phyloP scores from a whole-genome alignment of 495 filamentous ascomycete genomes.

The Cercophora sp. region DNA sequence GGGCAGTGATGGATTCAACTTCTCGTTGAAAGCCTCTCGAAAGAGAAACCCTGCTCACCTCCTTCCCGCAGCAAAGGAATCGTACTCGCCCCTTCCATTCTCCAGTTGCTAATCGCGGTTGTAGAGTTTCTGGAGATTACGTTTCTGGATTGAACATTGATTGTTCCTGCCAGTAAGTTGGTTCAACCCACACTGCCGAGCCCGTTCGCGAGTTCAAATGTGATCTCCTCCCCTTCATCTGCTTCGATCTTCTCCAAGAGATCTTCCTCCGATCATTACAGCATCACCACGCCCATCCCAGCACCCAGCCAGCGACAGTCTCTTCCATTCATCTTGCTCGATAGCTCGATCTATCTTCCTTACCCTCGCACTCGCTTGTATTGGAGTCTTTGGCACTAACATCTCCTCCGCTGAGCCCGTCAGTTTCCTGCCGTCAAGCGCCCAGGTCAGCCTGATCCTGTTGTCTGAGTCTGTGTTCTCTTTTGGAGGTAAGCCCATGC shows the following conservation, averaged over 20 bases:
- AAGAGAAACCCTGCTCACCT: too few relatives aligned
- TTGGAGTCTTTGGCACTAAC: slow-evolving; percentile 48
- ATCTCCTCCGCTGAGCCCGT: slow-evolving; percentile 24
- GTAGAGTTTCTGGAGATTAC: too few relatives aligned
- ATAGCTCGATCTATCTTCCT: slow-evolving; percentile 53
- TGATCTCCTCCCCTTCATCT: not conserved
- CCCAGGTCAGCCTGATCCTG: slow-evolving; percentile 13
- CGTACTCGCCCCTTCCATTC: too few relatives aligned
- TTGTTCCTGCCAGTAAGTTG: not conserved
- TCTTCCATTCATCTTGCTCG: slow-evolving; percentile 51
- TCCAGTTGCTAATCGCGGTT: too few relatives aligned
- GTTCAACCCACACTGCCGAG: too few relatives aligned
- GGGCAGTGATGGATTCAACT: too few relatives aligned
- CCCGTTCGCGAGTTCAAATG: not conserved
- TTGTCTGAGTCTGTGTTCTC: slow-evolving; percentile 1
- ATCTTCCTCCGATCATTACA: slow-evolving; percentile 49
- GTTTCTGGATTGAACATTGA: not conserved
- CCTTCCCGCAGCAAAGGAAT: too few relatives aligned
- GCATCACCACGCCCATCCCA: slow-evolving; percentile 44
- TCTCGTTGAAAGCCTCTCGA: too few relatives aligned
- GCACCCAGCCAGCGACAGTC: slow-evolving; percentile 34
- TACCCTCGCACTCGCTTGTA: slow-evolving; percentile 44
- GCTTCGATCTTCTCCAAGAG: slow-evolving; percentile 31
- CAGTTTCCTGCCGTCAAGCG: slow-evolving; percentile 23
- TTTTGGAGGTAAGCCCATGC: slow-evolving; percentile 32